Base-by-base conservation (phyloP, 768 basidiomycete species). In the Tulasnella sp. region DNA sequence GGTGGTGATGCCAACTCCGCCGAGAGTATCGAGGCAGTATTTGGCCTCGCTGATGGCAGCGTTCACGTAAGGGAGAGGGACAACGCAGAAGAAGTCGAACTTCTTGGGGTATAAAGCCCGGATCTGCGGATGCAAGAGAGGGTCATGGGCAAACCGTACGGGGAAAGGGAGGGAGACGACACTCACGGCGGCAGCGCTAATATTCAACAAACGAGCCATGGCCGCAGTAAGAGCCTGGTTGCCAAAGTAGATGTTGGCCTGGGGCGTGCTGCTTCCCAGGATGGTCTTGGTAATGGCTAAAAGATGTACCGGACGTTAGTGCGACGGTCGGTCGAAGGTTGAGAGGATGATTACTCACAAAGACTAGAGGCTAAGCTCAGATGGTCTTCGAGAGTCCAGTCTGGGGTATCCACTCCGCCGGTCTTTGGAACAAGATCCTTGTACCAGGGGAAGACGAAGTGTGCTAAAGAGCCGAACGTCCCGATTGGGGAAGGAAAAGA, bases 361-460 rank as follows among this genome's bases (percentile, higher is more conserved):
- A 37, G 46, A n/a, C 28, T 34, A 18, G 69, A 41, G 9, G 74
- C 74, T 44, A 80, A 75, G 28, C 9, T 40, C 79, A 80, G 6
- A 46, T 80, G 79, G 46, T 69, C 72, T 11, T 42, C 41, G 18
- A 58, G 28, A 50, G 3, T 50, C 79, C 79, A 80, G n/a, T 16
- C n/a, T 28, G 79, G 79, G 9, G 79, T 80, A 4, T 37, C 72
- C 6, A 46, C 2, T 7, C 79, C 79, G 20, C 69, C 79, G 46
- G 72, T 80, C 5, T 46, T 48, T 8, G 79, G 79, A n/a, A 74
- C 79, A n/a, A 74, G 69, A 22, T n/a, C 72, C 34, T 41, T 28
- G 72, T 80, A 80, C 79, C 79, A 80, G 9, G 72, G 72, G 74
- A 75, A 54, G 40, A 80, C 74, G 42, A 80, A 40, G 58, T 80